Evolutionary conservation across 208 protist genomes (phyloP).

Genomic region (Leishmania mexicana): DNA sequence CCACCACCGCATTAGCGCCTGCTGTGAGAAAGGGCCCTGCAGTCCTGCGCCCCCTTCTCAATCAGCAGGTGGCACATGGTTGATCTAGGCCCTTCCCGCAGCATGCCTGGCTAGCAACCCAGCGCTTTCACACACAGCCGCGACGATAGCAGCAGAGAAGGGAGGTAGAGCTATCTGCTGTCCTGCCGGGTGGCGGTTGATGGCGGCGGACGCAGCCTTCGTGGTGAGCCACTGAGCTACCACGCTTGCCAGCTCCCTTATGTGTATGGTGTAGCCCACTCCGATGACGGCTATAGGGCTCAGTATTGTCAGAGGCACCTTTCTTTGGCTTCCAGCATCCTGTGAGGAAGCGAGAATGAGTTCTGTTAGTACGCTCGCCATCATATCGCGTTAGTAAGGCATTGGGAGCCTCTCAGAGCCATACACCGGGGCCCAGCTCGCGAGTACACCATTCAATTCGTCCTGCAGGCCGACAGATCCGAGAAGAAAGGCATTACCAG

Average conservation of each 20-base stretch:
- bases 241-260: conserved; percentile 57
- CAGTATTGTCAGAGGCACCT: conserved; percentile 49
- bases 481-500: conserved; percentile 61
- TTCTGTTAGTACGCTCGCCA: neutral
- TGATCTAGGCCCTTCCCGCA: conserved; percentile 61
- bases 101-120: conserved; percentile 39
- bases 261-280: conserved; percentile 57
- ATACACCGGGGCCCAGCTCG: conserved; percentile 55
- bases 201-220: conserved; percentile 45
- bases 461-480: conserved; percentile 60
- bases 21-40: conserved; percentile 30
- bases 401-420: conserved; percentile 41
- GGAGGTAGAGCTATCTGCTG: conserved; percentile 38
- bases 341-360: conserved; percentile 31
- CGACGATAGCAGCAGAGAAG: conserved; percentile 47
- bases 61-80: conserved; percentile 57
- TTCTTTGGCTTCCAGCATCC: neutral
- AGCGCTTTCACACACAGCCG: conserved; percentile 33
- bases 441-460: conserved; percentile 50
- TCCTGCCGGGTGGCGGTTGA: conserved; percentile 65
- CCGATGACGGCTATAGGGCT: conserved; percentile 61
- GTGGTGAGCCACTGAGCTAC: conserved; percentile 33
- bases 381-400: neutral
- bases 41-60: conserved; percentile 31
- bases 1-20: conserved; percentile 43